These are phyloP conservation scores for Dipteronia sinensis DNA, from an alignment of 345 rosid species.

Conservation along the genomic window DNA sequence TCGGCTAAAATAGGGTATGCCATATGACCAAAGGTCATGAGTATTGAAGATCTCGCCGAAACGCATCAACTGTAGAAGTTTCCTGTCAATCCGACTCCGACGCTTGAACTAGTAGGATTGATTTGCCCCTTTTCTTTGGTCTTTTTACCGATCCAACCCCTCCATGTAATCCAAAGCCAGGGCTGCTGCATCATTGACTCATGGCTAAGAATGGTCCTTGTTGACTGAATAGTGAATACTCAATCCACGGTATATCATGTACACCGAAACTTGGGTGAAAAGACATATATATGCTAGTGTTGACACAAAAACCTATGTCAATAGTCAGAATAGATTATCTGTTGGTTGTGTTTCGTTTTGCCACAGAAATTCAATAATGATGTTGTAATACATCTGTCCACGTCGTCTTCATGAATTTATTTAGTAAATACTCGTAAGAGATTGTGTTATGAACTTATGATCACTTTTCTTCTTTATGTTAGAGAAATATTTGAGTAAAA, in stretches of 20 bases:
- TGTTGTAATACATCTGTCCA: background rate
- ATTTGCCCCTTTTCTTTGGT: no score
- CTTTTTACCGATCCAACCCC: no score
- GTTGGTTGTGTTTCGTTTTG: background rate
- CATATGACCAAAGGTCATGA: no score
- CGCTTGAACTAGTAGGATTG: no score
- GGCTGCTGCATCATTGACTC: no score
- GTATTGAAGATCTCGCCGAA: no score
- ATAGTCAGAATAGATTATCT: background rate
- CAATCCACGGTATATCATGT: background rate
- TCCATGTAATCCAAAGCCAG: no score
- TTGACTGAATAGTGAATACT: constrained; percentile 18
- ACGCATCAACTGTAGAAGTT: no score
- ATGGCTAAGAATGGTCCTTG: constrained; percentile 11
- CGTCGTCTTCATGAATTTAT: background rate
- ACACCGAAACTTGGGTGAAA: background rate
- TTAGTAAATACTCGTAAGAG: background rate
- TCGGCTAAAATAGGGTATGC: no score
- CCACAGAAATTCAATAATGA: background rate
- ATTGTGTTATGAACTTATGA: background rate
- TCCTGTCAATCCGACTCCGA: no score
- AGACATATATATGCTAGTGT: background rate
- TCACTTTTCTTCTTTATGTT: no score
- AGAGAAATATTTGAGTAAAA: no score
- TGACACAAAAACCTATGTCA: background rate